phyloP scores from a whole-genome alignment of 768 basidiomycete species.

The Candolleomyces eurysporus region DNA sequence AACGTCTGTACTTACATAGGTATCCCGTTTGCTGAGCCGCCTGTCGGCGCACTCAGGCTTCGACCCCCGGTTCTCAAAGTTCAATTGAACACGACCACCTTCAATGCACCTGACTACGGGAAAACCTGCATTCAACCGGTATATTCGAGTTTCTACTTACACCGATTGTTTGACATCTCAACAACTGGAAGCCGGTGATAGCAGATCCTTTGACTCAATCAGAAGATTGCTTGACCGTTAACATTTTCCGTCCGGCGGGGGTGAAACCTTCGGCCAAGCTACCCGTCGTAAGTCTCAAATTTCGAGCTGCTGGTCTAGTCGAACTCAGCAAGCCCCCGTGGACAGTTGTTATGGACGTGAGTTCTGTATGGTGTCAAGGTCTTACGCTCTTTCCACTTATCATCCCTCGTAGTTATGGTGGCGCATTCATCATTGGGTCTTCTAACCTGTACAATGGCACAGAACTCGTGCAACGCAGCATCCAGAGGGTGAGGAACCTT shows the following conservation, averaged over 20 bases:
- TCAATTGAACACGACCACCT: constrained; percentile 24
- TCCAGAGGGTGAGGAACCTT: constrained; percentile 25
- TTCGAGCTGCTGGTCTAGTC: neutral
- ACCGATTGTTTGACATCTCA: neutral
- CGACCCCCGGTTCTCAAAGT: constrained; percentile 44
- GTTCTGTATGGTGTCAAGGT: constrained; percentile 5
- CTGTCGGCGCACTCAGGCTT: constrained; percentile 31
- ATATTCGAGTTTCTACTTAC: neutral
- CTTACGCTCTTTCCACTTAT: neutral
- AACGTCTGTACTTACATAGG: too few relatives aligned
- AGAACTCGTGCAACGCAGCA: constrained; percentile 33
- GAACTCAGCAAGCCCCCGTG: neutral
- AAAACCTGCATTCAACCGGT: constrained; percentile 49
- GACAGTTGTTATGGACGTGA: constrained; percentile 40
- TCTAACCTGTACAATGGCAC: constrained; percentile 30
- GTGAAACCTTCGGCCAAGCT: constrained; percentile 24
- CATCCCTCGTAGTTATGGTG: constrained; percentile 27
- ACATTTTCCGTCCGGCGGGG: constrained; percentile 51
- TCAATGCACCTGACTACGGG: constrained; percentile 48
- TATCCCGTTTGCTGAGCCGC: too few relatives aligned
- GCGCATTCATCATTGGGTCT: constrained; percentile 28
- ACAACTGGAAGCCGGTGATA: neutral
- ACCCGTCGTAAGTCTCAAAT: constrained; percentile 32
- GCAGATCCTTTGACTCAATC: constrained; percentile 25
- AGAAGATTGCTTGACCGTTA: constrained; percentile 61